phyloP scores from a whole-genome alignment of 371 early-diverging fungal genomes.

The Rhizomucor pusillus region DNA sequence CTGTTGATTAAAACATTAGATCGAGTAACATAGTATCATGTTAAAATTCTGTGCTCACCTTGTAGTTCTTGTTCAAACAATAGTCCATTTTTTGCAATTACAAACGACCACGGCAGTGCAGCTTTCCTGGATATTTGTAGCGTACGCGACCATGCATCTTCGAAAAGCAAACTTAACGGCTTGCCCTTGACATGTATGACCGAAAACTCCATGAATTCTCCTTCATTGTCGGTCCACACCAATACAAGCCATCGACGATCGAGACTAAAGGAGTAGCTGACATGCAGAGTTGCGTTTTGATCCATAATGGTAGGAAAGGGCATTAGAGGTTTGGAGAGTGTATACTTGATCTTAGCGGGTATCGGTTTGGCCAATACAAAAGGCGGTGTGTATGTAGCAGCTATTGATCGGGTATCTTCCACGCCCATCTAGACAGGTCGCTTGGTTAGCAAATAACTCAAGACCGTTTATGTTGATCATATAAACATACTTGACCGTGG shows the following conservation, averaged over 20 bases:
- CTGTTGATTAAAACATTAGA: background rate
- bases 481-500: constrained; percentile 12
- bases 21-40: no score
- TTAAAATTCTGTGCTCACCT: constrained; percentile 5
- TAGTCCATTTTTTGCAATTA: constrained; percentile 44
- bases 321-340: constrained; percentile 29
- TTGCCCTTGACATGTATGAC: constrained; percentile 16
- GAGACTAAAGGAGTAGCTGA: constrained; percentile 57
- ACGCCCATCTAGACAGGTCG: constrained; percentile 7
- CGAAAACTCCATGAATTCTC: constrained; percentile 53
- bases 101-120: constrained; percentile 41
- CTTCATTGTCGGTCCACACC: constrained; percentile 62
- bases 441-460: background rate
- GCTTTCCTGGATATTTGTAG: constrained; percentile 26
- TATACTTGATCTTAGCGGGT: constrained; percentile 38
- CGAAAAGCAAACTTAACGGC: constrained; percentile 18
- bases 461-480: background rate
- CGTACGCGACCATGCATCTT: constrained; percentile 44
- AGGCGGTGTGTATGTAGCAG: constrained; percentile 50
- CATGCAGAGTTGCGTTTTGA: constrained; percentile 41
- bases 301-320: constrained; percentile 31
- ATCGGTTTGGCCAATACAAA: constrained; percentile 50
- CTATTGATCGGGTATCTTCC: constrained; percentile 15
- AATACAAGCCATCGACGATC: constrained; percentile 55
- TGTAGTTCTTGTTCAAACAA: constrained; percentile 42